These are phyloP conservation scores for Schizophyllum amplum DNA, from an alignment of 1,284 basidiomycete species.

Conservation along the genomic window DNA sequence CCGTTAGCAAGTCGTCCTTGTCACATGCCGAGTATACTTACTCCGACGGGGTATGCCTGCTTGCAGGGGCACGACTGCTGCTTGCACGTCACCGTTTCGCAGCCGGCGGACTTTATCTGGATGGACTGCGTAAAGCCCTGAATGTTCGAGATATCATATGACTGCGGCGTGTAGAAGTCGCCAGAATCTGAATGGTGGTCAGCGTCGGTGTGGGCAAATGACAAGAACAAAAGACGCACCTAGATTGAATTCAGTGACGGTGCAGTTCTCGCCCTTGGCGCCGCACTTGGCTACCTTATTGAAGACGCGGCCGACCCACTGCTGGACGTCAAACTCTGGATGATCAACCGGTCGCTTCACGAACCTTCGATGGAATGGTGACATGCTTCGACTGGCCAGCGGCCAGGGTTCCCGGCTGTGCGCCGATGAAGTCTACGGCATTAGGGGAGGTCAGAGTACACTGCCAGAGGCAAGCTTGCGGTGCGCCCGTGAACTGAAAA, in stretches of 20 bases:
- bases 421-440: constrained; percentile 26
- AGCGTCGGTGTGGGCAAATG: neutral
- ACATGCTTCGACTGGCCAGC: constrained; percentile 21
- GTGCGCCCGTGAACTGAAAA: no score
- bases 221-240: constrained; percentile 7
- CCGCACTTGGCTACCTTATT: constrained; percentile 27
- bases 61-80: constrained; percentile 28
- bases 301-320: constrained; percentile 35
- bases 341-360: no score
- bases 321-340: no score
- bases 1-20: neutral
- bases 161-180: constrained; percentile 24
- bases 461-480: no score
- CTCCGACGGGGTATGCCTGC: constrained; percentile 28
- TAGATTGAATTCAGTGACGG: constrained; percentile 30
- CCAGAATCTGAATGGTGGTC: constrained; percentile 26
- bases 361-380: no score
- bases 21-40: constrained; percentile 15
- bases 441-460: no score
- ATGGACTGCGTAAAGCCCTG: constrained; percentile 34
- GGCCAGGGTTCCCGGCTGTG: constrained; percentile 24
- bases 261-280: constrained; percentile 26
- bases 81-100: constrained; percentile 30
- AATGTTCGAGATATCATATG: constrained; percentile 36
- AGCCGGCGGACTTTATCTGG: constrained; percentile 25